Conservation (phyloP, 768 basidiomycete genomes). For the Boletus vermiculosoides region DNA sequence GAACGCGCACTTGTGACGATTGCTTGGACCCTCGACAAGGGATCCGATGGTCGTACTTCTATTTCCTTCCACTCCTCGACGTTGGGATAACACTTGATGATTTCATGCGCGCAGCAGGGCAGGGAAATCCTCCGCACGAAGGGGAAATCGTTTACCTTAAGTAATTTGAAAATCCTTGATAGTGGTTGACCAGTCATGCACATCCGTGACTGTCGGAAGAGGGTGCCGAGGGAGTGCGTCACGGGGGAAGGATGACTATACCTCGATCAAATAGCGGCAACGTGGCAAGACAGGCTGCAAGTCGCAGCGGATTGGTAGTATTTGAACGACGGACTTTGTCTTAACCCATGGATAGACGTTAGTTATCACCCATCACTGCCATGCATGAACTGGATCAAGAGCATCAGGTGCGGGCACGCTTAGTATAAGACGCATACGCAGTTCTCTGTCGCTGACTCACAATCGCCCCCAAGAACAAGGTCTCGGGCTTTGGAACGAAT, state of each 20-base stretch:
- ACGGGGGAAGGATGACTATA: background rate
- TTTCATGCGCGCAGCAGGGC: constrained; percentile 5
- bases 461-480: background rate
- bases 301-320: background rate
- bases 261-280: background rate
- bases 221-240: background rate
- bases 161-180: constrained; percentile 13
- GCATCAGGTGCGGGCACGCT: background rate
- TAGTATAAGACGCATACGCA: background rate
- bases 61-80: constrained; percentile 8
- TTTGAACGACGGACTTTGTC: background rate
- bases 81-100: constrained; percentile 10
- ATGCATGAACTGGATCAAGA: constrained; percentile 5
- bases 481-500: background rate
- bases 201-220: background rate
- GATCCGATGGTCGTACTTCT: constrained; percentile 3
- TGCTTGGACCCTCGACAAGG: constrained; percentile 3
- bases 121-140: constrained; percentile 7
- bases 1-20: background rate
- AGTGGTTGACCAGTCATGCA: background rate
- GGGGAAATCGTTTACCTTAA: constrained; percentile 6
- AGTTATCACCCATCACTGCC: too few species aligned
- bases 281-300: too few species aligned
- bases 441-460: background rate
- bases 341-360: background rate